These are phyloP conservation scores for Hylodesmum podocarpum DNA, from an alignment of 306 rosid genomes.

Conservation along the genomic window DNA sequence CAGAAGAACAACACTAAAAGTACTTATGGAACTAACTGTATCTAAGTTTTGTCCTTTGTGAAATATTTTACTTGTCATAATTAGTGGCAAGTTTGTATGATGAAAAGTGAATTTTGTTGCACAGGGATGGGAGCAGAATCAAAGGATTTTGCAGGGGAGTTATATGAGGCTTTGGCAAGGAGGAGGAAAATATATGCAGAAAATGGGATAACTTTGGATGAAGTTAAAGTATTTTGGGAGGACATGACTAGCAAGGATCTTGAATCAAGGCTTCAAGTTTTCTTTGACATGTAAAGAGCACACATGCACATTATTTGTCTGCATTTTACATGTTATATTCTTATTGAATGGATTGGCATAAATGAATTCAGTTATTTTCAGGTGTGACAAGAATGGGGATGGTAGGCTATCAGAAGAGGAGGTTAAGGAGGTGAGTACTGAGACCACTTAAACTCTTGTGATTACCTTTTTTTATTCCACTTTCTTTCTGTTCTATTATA, in stretches of 20 bases:
- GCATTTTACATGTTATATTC: background rate
- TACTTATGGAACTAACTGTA: background rate
- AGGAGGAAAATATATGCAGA: slow-evolving; percentile 41
- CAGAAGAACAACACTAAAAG: background rate
- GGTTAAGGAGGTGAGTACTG: slow-evolving; percentile 71
- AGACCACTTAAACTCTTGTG: slow-evolving; percentile 3
- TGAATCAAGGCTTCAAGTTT: slow-evolving; percentile 81
- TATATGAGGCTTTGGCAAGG: slow-evolving; percentile 73
- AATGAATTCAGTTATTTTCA: slow-evolving; percentile 36
- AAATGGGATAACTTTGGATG: slow-evolving; percentile 52
- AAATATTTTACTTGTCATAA: background rate
- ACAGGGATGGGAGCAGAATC: slow-evolving; percentile 88
- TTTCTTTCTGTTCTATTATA: background rate
- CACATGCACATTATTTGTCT: background rate
- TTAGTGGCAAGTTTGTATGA: slow-evolving; percentile 6
- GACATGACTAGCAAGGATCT: slow-evolving; percentile 74
- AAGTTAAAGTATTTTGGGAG: slow-evolving; percentile 72
- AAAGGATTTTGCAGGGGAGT: slow-evolving; percentile 79
- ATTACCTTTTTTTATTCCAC: background rate
- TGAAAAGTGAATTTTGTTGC: slow-evolving; percentile 20
- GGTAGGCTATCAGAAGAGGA: slow-evolving; percentile 90
- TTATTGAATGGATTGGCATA: background rate
- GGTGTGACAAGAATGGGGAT: slow-evolving; percentile 99
- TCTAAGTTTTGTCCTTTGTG: background rate
- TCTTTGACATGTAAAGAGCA: slow-evolving; percentile 79